A percentile compares a stretch with the other conserved stretches of the same genome.
Conservation (phyloP, 176 grass and related monocot species). For the Hordeum marinum region DNA sequence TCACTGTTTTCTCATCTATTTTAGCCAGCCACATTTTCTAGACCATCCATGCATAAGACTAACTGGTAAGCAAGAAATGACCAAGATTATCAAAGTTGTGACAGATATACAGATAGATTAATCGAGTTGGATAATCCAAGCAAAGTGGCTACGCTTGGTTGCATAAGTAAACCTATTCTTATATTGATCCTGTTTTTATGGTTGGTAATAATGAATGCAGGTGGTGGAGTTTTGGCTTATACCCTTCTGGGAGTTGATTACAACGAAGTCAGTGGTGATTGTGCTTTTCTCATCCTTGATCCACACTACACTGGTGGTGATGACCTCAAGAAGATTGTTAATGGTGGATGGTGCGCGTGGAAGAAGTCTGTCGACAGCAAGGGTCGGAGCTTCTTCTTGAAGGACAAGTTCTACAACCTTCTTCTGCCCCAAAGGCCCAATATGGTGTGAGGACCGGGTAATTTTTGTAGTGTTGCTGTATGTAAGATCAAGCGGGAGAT, state of each 20-base stretch:
- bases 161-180: neutral
- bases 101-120: neutral
- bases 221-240: constrained; percentile 92
- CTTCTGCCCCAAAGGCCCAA: constrained; percentile 93
- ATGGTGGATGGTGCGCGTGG: constrained; percentile 90
- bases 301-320: constrained; percentile 85
- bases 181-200: neutral
- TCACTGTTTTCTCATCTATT: neutral
- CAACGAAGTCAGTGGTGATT: constrained; percentile 72
- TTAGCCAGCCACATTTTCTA: neutral
- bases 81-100: neutral
- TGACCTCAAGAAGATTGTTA: constrained; percentile 84
- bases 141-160: neutral
- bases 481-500: neutral
- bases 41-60: neutral
- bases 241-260: constrained; percentile 95
- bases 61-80: neutral
- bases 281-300: constrained; percentile 97
- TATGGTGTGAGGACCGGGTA: constrained; percentile 61
- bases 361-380: constrained; percentile 88
- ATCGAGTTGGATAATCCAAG: neutral
- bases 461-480: neutral
- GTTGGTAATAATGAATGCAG: constrained; percentile 37
- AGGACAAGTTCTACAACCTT: constrained; percentile 98
- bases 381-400: constrained; percentile 84